Conservation (phyloP, 2,329 filamentous ascomycete genomes). For the Magnaporthales sp. region DNA sequence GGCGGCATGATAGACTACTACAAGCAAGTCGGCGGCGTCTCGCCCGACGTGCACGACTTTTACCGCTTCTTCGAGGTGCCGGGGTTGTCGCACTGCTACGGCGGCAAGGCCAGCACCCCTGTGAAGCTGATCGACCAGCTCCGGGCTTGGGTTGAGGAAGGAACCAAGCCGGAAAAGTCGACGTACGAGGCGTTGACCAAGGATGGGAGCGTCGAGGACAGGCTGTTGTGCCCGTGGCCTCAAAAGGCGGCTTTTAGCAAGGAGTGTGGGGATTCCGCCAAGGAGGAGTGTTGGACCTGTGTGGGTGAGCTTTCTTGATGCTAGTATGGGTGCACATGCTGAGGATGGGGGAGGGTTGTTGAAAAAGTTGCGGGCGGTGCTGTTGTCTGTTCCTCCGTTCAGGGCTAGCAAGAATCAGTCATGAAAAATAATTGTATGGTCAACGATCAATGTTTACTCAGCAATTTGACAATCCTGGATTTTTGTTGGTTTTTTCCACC, state of each 20-base stretch:
- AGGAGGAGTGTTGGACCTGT: slow-evolving; percentile 4
- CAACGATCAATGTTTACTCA: not conserved
- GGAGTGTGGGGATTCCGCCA: not conserved
- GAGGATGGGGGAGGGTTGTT: not conserved
- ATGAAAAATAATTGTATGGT: too few relatives aligned
- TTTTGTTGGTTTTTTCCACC: not conserved
- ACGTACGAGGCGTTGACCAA: not conserved
- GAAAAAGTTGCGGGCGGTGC: not conserved
- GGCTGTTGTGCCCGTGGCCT: slow-evolving; percentile 29
- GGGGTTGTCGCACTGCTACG: slow-evolving; percentile 22
- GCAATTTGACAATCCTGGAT: not conserved
- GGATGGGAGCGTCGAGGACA: slow-evolving; percentile 12
- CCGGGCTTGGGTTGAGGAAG: slow-evolving; percentile 19
- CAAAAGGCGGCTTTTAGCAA: slow-evolving; percentile 17
- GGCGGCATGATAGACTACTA: slow-evolving; percentile 14
- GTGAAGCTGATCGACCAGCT: slow-evolving; percentile 16
- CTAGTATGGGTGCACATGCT: not conserved
- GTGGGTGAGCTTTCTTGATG: not conserved
- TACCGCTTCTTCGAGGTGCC: slow-evolving; percentile 22
- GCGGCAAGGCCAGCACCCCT: slow-evolving; percentile 18
- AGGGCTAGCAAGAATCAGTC: too few relatives aligned
- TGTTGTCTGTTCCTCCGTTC: too few relatives aligned
- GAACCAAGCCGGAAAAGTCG: slow-evolving; percentile 8
- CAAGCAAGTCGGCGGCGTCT: slow-evolving; percentile 11
- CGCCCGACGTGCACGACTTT: slow-evolving; percentile 18